Conservation (phyloP, 352 stramenopile species). For the Pythium sukuiense region DNA sequence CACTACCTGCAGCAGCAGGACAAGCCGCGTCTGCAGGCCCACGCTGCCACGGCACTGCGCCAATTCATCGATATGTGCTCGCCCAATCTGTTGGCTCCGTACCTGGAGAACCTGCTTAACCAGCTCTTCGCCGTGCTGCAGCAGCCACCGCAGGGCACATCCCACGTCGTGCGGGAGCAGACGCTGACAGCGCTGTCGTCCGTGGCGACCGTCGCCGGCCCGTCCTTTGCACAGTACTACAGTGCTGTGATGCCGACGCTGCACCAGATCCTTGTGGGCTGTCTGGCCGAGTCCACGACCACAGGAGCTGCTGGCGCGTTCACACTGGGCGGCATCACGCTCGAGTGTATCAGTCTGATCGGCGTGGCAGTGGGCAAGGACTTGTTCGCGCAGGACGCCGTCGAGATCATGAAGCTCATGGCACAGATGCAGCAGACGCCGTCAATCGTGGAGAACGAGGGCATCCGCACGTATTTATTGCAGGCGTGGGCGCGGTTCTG, state of each 20-base stretch:
- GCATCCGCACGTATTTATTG: conserved; percentile 80
- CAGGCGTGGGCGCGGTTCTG: conserved; percentile 80
- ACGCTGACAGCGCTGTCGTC: conserved; percentile 81
- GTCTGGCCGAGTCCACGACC: conserved; percentile 56
- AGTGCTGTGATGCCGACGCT: conserved; percentile 68
- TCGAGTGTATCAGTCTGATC: conserved; percentile 84
- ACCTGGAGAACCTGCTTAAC: conserved; percentile 71
- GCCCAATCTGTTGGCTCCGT: conserved; percentile 58
- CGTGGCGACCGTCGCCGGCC: conserved; percentile 62
- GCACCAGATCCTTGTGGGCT: conserved; percentile 65
- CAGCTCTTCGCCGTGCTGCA: conserved; percentile 71
- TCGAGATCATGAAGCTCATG: conserved; percentile 84
- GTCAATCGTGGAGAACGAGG: conserved; percentile 76
- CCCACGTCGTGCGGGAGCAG: conserved; percentile 76
- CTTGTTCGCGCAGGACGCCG: conserved; percentile 64
- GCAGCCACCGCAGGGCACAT: conserved; percentile 28
- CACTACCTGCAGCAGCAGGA: conserved; percentile 65
- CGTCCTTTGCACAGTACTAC: conserved; percentile 76
- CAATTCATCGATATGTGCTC: conserved; percentile 87
- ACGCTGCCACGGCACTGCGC: conserved; percentile 70
- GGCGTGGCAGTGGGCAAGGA: conserved; percentile 74
- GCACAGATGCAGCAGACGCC: conserved; percentile 83
- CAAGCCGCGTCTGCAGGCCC: conserved; percentile 67
- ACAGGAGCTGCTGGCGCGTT: conserved; percentile 47
- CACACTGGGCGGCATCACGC: conserved; percentile 81